Base-by-base conservation (phyloP, 1,139 yeast species). In the Sporopachydermia cereana region DNA sequence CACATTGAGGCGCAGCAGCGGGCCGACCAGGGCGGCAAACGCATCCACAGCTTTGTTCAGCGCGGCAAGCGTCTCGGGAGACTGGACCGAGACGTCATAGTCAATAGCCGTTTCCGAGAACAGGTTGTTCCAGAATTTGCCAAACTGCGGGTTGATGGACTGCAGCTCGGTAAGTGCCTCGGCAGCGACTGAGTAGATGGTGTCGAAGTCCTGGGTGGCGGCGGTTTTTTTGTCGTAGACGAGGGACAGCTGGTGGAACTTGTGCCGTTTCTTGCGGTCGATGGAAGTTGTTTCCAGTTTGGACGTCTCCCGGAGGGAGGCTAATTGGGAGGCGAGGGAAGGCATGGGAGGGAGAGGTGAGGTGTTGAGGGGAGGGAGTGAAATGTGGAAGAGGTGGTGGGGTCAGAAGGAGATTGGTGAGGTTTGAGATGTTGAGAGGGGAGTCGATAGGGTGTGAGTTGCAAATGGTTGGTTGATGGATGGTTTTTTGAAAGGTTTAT, bases 181-280 rank as follows among this genome's bases (percentile, higher is more conserved):
- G 5, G 74, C 56, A 2, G 93, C 84, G 47, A 77, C 74, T 46
- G 79, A 76, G 58, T 74, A 84, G 50, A 91, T 78, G 46, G 81
- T 71, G 57, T 88, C 96, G 58, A 77, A 88, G 61, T 93, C 98
- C 66, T 93, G 98, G 34, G 89, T 75, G 9, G 95, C 84, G 23
- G 99, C 98, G 48, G 77, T 79, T 57, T 82, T 79, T 7, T 96
- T 74, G 45, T 86, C 95, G 61, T 83, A 89, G 41, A 91, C 75
- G 54, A 91, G 74, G 44, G 98, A 91, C 42, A 85, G 79, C 23
- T 95, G 79, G 58, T 91, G 98, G 51, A 88, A 67, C 63, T 83
- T 84, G 51, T 89, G 84, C 60, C 96, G 73, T 54, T 78, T 72
- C 64, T 86, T 86, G 62, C 96, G 77, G 59, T 89, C 96, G 50